Percentiles rank a stretch among this genome's conserved stretches.
These are phyloP conservation scores for Cladophialophora immunda DNA, from an alignment of 2,329 filamentous ascomycete species.

Conservation along the genomic window DNA sequence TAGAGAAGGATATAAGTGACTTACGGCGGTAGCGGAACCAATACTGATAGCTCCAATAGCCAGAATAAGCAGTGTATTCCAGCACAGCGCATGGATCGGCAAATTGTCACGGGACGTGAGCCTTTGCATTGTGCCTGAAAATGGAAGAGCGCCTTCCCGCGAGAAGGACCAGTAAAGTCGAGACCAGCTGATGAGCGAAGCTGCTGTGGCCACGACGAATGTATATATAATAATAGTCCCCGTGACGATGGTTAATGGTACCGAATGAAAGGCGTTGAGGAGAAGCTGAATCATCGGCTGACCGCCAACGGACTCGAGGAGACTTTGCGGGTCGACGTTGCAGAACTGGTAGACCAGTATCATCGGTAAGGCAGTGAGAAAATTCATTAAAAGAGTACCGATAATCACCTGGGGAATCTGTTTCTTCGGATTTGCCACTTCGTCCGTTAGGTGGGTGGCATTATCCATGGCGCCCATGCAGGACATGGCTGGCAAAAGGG, in stretches of 20 bases:
- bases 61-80: background rate
- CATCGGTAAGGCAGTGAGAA: slow-evolving; percentile 27
- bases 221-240: background rate
- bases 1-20: no score
- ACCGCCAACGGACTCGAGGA: slow-evolving; percentile 20
- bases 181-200: slow-evolving; percentile 11
- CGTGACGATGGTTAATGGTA: slow-evolving; percentile 12
- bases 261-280: slow-evolving; percentile 2
- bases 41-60: slow-evolving; percentile 12
- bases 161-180: slow-evolving; percentile 32
- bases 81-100: slow-evolving; percentile 17
- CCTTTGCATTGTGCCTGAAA: background rate
- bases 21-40: slow-evolving; percentile 10
- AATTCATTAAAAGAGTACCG: slow-evolving; percentile 1
- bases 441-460: slow-evolving; percentile 33
- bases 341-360: slow-evolving; percentile 32
- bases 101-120: background rate
- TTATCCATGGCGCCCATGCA: slow-evolving; percentile 25
- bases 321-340: slow-evolving; percentile 18
- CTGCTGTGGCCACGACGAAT: background rate
- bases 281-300: slow-evolving; percentile 27
- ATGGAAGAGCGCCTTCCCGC: slow-evolving; percentile 10
- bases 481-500: slow-evolving; percentile 15
- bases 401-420: slow-evolving; percentile 34
- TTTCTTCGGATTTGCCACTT: slow-evolving; percentile 24